Conservation (phyloP, 2,329 filamentous ascomycete genomes). For the Exophiala spinifera region DNA sequence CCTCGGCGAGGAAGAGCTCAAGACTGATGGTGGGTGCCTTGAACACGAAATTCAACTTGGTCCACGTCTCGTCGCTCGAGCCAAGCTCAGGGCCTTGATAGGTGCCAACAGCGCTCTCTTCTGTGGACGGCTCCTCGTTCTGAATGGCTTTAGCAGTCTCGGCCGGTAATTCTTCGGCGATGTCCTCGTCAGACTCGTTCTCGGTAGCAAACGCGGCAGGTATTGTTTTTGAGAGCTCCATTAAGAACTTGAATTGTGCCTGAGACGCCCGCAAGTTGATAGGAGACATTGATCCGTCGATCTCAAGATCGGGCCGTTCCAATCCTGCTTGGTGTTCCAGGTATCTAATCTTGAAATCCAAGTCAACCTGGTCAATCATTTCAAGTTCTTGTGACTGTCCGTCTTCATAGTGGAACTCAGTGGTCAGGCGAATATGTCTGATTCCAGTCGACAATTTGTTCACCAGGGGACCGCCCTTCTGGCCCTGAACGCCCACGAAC, state of each 20-base stretch:
- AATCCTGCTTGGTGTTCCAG: constrained; percentile 75
- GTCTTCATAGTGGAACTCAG: constrained; percentile 76
- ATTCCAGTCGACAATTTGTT: constrained; percentile 92
- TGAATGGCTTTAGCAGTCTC: constrained; percentile 48
- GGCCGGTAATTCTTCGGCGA: constrained; percentile 67
- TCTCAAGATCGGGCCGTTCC: constrained; percentile 84
- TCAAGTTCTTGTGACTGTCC: constrained; percentile 79
- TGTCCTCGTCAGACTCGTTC: constrained; percentile 66
- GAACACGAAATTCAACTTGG: constrained; percentile 89
- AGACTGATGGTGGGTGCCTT: constrained; percentile 82
- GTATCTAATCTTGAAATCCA: constrained; percentile 89
- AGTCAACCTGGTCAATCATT: constrained; percentile 93
- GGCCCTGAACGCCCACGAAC: constrained; percentile 80
- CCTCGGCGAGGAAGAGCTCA: constrained; percentile 75
- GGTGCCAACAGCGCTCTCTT: constrained; percentile 41
- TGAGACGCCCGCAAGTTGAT: constrained; percentile 88
- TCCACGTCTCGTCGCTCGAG: constrained; percentile 71
- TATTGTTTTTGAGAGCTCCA: constrained; percentile 83
- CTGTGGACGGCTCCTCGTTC: constrained; percentile 47
- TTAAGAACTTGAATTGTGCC: constrained; percentile 81
- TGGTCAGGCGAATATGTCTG: constrained; percentile 85
- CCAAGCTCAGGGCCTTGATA: constrained; percentile 69
- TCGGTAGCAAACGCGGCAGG: constrained; percentile 82
- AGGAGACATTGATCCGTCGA: constrained; percentile 88
- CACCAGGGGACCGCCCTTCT: constrained; percentile 66